Evolutionary conservation across 139 green algal genomes (phyloP), one percentile per base, ranked within the genome.

Genomic region (Pleodorina starrii): DNA sequence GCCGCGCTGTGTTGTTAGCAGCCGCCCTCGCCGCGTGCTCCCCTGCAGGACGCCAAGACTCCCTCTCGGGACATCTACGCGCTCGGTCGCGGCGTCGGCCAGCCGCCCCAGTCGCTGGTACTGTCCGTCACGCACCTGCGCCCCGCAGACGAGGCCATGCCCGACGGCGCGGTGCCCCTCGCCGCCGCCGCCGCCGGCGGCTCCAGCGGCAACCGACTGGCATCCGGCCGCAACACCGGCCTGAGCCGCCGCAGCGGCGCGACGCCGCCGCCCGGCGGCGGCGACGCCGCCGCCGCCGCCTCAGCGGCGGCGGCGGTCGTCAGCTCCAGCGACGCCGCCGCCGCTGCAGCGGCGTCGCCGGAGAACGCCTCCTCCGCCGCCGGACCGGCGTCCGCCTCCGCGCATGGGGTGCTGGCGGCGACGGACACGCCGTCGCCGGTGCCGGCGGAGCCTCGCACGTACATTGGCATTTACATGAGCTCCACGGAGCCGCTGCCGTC

Each of bases 41-140:
- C 76, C 51, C 0, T 38, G 29, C 79, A 86, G 81, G 81, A 87
- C 42, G 81, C 81, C 60, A 87, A 87, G 43, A 87, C 81, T 12
- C 81, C 81, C 29, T 87, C 81, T 35, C 81, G 81, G 9, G 81
- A 87, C 81, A 87, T 87, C 81, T 87, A 87, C 81, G 81, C 81
- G 2, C 81, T 87, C 23, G 81, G 81, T 5, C 81, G 81, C 38
- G 81, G 81, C 40, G 81, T 77, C 7, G 81, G 81, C 60, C 81
- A 87, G 81, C 81, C 81, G 43, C 81, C 81, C 42, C 81, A 87
- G 63, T 87, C 60, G 27, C 63, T 87, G 43, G 81, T 87, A 5
- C 81, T 87, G 4, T 87, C 81, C 29, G 81, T 87, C 29, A 87
- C 81, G 43, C 60, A 87, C 81, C 44, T 87, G 19, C 81, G 81